These are phyloP conservation scores for Xylaria acuta DNA, from an alignment of 495 filamentous ascomycete genomes.

Conservation along the genomic window DNA sequence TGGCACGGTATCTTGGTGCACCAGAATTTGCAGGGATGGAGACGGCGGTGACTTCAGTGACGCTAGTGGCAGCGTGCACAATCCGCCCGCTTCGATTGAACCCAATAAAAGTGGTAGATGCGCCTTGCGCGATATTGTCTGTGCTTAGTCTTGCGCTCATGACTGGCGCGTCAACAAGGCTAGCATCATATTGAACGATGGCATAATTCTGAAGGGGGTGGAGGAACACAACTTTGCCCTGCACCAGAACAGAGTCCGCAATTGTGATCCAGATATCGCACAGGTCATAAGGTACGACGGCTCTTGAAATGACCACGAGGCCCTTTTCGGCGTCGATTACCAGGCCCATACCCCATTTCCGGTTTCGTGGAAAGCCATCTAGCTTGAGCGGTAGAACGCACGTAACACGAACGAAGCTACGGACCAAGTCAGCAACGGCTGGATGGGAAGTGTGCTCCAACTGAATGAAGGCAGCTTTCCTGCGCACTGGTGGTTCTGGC, in stretches of 20 bases:
- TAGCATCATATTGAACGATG: conserved; percentile 93
- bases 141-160: conserved; percentile 83
- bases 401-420: conserved; percentile 91
- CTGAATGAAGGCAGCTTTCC: conserved; percentile 86
- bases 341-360: conserved; percentile 93
- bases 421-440: conserved; percentile 87
- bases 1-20: conserved; percentile 91
- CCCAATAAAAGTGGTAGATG: conserved; percentile 92
- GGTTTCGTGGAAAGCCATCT: conserved; percentile 90
- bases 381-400: conserved; percentile 94
- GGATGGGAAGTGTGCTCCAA: conserved; percentile 89
- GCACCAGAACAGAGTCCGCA: conserved; percentile 92
- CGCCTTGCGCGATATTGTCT: conserved; percentile 82
- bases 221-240: conserved; percentile 93
- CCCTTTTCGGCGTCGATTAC: conserved; percentile 97
- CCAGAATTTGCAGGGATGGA: conserved; percentile 91
- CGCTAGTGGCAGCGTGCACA: conserved; percentile 90
- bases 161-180: conserved; percentile 89
- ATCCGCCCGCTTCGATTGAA: conserved; percentile 96
- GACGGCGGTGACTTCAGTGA: conserved; percentile 97
- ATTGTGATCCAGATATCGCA: conserved; percentile 96
- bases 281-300: conserved; percentile 93
- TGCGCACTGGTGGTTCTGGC: conserved; percentile 69
- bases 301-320: conserved; percentile 88
- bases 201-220: conserved; percentile 98